Conservation (phyloP, 345 rosid genomes). For the rapeseed (Brassica napus) region Da-Ae NC_063446.1:8585501-8586000, state of each 20-base stretch:
- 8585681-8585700: too few relatives aligned
- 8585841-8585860: background rate
- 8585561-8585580: too few relatives aligned
- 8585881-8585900: conserved; percentile 15
- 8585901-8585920: conserved; percentile 23
- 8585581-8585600: too few relatives aligned
- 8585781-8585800: background rate
- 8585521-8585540: too few relatives aligned
- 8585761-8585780: background rate
- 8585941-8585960: conserved; percentile 25
- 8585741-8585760: background rate
- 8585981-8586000: background rate
- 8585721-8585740: too few relatives aligned
- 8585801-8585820: background rate
- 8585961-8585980: conserved; percentile 24
- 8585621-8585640: too few relatives aligned
- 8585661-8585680: too few relatives aligned
- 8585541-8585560: too few relatives aligned
- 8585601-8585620: too few relatives aligned
- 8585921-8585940: conserved; percentile 3
- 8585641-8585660: too few relatives aligned
- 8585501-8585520: too few relatives aligned
- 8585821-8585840: background rate
- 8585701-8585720: too few relatives aligned
- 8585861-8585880: background rate